A percentile compares a stretch with the other conserved stretches of the same genome.
Evolutionary conservation across 163 green algal species (phyloP).

Genomic region (Scenedesmus sp.): DNA sequence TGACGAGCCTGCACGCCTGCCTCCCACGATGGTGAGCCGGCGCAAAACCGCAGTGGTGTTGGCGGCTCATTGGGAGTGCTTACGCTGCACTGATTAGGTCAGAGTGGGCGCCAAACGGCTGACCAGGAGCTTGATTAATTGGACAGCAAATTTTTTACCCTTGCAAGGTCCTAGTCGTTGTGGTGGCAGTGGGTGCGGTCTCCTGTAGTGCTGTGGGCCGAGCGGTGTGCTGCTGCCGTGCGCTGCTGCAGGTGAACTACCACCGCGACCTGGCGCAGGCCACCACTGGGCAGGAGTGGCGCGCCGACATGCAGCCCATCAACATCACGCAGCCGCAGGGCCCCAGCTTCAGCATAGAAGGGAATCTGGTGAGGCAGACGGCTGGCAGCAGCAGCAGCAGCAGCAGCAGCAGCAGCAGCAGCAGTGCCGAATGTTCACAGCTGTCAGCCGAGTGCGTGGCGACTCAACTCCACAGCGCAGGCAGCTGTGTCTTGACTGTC

Average conservation of each 20-base stretch:
- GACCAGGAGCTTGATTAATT: too few species aligned
- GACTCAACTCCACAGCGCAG: too few species aligned
- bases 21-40: slow-evolving; percentile 1
- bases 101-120: too few species aligned
- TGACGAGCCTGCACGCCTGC: slow-evolving; percentile 47
- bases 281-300: slow-evolving; percentile 59
- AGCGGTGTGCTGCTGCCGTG: slow-evolving; percentile 12
- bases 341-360: slow-evolving; percentile 73
- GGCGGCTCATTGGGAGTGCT: too few species aligned
- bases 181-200: too few species aligned
- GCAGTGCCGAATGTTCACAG: too few species aligned
- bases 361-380: slow-evolving; percentile 66
- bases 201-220: too few species aligned
- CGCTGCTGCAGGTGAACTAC: slow-evolving; percentile 72
- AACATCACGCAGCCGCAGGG: slow-evolving; percentile 85
- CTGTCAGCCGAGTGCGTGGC: too few species aligned
- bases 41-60: background rate
- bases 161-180: too few species aligned
- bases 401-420: background rate
- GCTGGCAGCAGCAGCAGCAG: background rate
- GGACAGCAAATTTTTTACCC: too few species aligned
- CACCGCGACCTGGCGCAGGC: slow-evolving; percentile 70
- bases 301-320: slow-evolving; percentile 78
- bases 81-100: too few species aligned
- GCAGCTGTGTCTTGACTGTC: too few species aligned